Conservation (phyloP, 257 asterid species). For the Jasminum sambac region DNA sequence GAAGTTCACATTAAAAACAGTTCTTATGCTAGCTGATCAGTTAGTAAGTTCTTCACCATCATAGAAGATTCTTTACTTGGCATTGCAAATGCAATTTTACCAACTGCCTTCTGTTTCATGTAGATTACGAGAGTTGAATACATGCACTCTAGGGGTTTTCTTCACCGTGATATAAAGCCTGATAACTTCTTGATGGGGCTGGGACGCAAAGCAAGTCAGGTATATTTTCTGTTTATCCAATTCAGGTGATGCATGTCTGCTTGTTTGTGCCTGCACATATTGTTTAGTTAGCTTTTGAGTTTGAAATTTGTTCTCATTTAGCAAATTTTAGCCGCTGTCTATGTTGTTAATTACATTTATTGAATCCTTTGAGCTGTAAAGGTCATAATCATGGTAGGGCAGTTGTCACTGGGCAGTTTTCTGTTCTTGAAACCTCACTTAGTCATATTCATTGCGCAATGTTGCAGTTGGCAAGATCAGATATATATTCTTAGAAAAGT, state of each 20-base stretch:
- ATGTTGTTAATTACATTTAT: not conserved
- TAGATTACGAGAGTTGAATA: conserved; percentile 81
- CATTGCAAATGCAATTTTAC: conserved; percentile 11
- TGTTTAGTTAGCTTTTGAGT: not conserved
- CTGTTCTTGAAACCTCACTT: not conserved
- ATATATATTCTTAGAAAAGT: not conserved
- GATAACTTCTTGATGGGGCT: conserved; percentile 93
- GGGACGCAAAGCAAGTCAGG: conserved; percentile 97
- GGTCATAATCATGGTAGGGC: not conserved
- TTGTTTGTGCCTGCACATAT: not conserved
- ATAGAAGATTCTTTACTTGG: not conserved
- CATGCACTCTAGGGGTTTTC: conserved; percentile 87
- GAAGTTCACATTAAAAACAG: conserved; percentile 82
- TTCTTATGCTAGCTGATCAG: conserved; percentile 94
- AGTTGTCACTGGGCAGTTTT: not conserved
- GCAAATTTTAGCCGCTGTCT: not conserved
- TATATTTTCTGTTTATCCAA: conserved; percentile 13
- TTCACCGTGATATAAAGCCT: conserved; percentile 94
- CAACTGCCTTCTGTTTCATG: conserved; percentile 9
- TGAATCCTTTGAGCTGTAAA: not conserved
- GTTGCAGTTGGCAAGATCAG: not conserved
- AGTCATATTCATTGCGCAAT: not conserved
- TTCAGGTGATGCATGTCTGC: not conserved
- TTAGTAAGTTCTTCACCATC: conserved; percentile 53
- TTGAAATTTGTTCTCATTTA: not conserved